These are phyloP conservation scores for Stentor roeselii DNA, from an alignment of 73 alveolate species.

Conservation along the genomic window DNA sequence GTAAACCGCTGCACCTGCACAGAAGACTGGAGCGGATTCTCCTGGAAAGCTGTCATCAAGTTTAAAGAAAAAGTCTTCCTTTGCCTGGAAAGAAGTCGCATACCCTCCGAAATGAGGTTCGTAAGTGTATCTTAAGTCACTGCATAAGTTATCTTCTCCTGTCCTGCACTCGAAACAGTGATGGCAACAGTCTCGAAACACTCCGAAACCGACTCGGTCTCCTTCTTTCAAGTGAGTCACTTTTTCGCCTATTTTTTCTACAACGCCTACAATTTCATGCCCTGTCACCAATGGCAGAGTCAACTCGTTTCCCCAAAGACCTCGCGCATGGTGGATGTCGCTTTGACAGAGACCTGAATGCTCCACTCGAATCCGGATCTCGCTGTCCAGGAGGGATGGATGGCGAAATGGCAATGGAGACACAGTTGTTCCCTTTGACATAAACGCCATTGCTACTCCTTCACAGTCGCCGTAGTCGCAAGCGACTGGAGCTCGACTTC, in stretches of 20 bases:
- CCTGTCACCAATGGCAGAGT: slow-evolving; percentile 75
- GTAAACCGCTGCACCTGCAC: slow-evolving; percentile 76
- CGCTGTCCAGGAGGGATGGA: slow-evolving; percentile 52
- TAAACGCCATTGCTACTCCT: not conserved
- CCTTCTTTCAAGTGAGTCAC: slow-evolving; percentile 42
- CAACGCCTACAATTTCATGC: slow-evolving; percentile 72
- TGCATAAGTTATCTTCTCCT: slow-evolving; percentile 64
- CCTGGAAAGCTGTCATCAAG: slow-evolving; percentile 48
- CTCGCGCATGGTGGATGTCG: slow-evolving; percentile 53
- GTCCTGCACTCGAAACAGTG: slow-evolving; percentile 34
- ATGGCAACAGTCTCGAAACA: slow-evolving; percentile 66
- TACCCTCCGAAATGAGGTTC: slow-evolving; percentile 69
- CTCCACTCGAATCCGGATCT: slow-evolving; percentile 53
- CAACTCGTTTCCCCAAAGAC: slow-evolving; percentile 51
- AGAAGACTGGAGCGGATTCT: slow-evolving; percentile 66
- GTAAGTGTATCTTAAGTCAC: slow-evolving; percentile 39
- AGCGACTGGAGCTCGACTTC: no score
- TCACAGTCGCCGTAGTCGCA: slow-evolving; percentile 10
- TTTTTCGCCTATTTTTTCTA: slow-evolving; percentile 48
- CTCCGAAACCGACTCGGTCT: slow-evolving; percentile 61
- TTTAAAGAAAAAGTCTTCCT: slow-evolving; percentile 53
- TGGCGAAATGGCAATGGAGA: slow-evolving; percentile 11
- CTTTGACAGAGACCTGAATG: slow-evolving; percentile 70
- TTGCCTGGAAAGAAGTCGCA: slow-evolving; percentile 72
- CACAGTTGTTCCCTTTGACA: not conserved